Evolutionary conservation across 495 filamentous ascomycete genomes (phyloP).

Genomic region (Annulohypoxylon moriforme): DNA sequence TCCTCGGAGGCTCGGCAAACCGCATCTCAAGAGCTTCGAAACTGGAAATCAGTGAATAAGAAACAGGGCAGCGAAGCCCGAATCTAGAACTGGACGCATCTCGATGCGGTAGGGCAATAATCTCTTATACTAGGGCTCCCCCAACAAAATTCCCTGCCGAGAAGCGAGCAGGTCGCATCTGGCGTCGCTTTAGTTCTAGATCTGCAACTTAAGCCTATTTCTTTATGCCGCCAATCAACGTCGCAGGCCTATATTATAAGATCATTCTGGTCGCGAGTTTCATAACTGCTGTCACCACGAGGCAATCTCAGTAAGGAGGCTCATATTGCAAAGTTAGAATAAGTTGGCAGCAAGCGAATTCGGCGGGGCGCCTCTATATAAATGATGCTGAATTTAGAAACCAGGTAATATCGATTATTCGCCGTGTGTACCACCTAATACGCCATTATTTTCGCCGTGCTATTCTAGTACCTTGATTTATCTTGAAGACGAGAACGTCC

Average conservation of each 20-base stretch:
- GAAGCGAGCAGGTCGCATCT: slow-evolving; percentile 20
- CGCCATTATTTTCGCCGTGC: neutral
- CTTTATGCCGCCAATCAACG: slow-evolving; percentile 26
- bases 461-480: neutral
- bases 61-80: slow-evolving; percentile 11
- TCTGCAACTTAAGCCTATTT: slow-evolving; percentile 42
- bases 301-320: slow-evolving; percentile 6
- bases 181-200: slow-evolving; percentile 32
- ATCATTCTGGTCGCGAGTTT: slow-evolving; percentile 34
- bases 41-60: slow-evolving; percentile 2
- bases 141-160: slow-evolving; percentile 34
- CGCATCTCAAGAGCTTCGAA: neutral
- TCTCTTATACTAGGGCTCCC: slow-evolving; percentile 26
- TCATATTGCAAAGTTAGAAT: slow-evolving; percentile 20
- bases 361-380: slow-evolving; percentile 19
- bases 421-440: neutral
- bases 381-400: slow-evolving; percentile 40
- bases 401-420: slow-evolving; percentile 21
- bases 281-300: slow-evolving; percentile 18
- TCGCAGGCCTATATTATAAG: slow-evolving; percentile 27
- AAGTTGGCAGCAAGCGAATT: slow-evolving; percentile 11
- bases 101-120: slow-evolving; percentile 11
- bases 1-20: slow-evolving; percentile 32
- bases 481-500: neutral
- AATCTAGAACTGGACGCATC: slow-evolving; percentile 15